Percentiles rank a stretch among this genome's conserved stretches.
Conservation (phyloP, 2,329 filamentous ascomycete species). For the Stromatinia cepivora region DNA sequence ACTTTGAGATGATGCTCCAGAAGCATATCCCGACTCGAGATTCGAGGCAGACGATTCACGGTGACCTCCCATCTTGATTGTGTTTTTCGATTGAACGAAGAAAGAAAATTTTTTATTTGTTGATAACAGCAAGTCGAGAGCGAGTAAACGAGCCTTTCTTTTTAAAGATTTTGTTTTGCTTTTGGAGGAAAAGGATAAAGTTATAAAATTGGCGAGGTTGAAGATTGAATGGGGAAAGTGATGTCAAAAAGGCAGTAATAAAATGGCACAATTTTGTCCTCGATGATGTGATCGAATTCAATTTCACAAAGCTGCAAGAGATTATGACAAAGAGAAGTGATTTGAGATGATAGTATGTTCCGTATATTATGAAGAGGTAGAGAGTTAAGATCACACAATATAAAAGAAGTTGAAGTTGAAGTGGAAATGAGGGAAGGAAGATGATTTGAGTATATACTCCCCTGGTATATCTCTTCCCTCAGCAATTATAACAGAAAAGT, state of each 20-base stretch:
- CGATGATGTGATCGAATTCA: conserved; percentile 17
- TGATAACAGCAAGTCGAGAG: background rate
- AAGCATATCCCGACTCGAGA: conserved; percentile 83
- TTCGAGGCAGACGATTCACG: conserved; percentile 42
- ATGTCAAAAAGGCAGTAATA: background rate
- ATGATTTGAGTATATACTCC: conserved; percentile 21
- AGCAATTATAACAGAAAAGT: conserved; percentile 9
- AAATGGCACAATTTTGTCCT: conserved; percentile 20
- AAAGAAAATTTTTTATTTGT: background rate
- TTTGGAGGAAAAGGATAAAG: background rate
- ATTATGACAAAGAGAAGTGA: background rate
- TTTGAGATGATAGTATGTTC: background rate
- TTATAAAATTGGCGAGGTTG: background rate
- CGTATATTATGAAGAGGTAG: conserved; percentile 5
- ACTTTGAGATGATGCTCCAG: conserved; percentile 57
- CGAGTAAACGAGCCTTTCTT: background rate
- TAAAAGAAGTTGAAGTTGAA: background rate
- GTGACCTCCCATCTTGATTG: conserved; percentile 35
- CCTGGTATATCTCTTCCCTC: background rate
- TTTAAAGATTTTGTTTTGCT: background rate
- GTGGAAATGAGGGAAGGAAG: background rate
- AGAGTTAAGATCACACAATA: background rate
- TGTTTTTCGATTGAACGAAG: conserved; percentile 10
- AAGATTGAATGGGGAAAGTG: background rate
- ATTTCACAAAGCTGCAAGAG: background rate